A percentile compares a stretch with the other conserved stretches of the same genome.
Conservation (phyloP, 306 rosid species). For the Begonia masoniana region DNA sequence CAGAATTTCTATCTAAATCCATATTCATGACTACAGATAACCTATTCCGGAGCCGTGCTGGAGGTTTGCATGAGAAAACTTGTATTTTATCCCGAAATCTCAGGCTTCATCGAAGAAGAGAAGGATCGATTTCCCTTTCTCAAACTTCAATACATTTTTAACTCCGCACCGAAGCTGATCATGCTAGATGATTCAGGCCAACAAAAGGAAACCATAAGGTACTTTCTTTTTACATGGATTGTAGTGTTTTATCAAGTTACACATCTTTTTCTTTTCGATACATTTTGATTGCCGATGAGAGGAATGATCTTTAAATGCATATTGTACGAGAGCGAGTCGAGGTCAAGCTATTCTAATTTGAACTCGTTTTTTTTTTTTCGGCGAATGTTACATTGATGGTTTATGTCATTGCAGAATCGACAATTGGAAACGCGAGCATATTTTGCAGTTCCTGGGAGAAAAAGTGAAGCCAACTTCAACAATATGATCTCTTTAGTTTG, state of each 20-base stretch:
- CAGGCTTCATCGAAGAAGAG: constrained; percentile 82
- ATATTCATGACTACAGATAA: constrained; percentile 28
- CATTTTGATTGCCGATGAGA: too few relatives aligned
- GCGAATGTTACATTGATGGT: too few relatives aligned
- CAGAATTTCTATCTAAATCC: too few relatives aligned
- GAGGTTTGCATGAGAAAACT: constrained; percentile 97
- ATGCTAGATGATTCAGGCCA: constrained; percentile 72
- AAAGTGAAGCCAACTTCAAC: constrained; percentile 49
- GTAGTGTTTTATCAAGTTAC: too few relatives aligned
- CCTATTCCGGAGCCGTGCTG: constrained; percentile 67
- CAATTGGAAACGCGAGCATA: constrained; percentile 93
- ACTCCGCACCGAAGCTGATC: constrained; percentile 83
- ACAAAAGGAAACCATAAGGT: constrained; percentile 84
- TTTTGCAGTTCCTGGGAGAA: constrained; percentile 73
- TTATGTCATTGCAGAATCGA: constrained; percentile 45
- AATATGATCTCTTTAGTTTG: not conserved
- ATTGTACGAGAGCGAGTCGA: too few relatives aligned
- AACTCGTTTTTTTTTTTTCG: too few relatives aligned
- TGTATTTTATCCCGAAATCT: constrained; percentile 90
- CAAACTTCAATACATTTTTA: constrained; percentile 64
- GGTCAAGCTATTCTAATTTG: too few relatives aligned
- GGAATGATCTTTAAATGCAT: too few relatives aligned
- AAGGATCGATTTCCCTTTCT: constrained; percentile 61
- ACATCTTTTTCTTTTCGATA: too few relatives aligned
- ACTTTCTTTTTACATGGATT: not conserved